Percentiles rank a stretch among this genome's conserved stretches.
phyloP scores from a whole-genome alignment of 2,329 filamentous ascomycete genomes.

The Trichoderma asperellum region DNA sequence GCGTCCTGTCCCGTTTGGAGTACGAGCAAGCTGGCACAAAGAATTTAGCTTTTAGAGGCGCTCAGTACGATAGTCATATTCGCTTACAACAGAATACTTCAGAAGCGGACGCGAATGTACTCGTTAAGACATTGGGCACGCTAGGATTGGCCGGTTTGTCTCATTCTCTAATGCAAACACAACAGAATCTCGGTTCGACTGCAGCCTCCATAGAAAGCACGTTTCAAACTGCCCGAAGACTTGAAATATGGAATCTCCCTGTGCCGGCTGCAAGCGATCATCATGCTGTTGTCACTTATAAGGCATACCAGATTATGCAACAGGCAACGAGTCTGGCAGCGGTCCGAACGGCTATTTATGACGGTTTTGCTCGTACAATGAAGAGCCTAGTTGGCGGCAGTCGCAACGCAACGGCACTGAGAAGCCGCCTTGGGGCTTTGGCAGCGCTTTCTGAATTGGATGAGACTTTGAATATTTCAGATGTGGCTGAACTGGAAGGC shows the following conservation, averaged over 20 bases:
- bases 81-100: slow-evolving; percentile 61
- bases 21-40: slow-evolving; percentile 88
- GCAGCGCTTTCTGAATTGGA: slow-evolving; percentile 81
- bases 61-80: slow-evolving; percentile 86
- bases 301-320: slow-evolving; percentile 77
- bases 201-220: slow-evolving; percentile 69
- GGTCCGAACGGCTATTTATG: slow-evolving; percentile 63
- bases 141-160: slow-evolving; percentile 87
- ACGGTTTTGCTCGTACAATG: slow-evolving; percentile 66
- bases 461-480: slow-evolving; percentile 68
- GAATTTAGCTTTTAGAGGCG: slow-evolving; percentile 86
- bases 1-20: slow-evolving; percentile 79
- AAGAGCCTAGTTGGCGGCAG: slow-evolving; percentile 54
- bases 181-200: slow-evolving; percentile 62
- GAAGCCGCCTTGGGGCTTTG: slow-evolving; percentile 62
- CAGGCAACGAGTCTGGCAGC: slow-evolving; percentile 61
- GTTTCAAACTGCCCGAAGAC: slow-evolving; percentile 75
- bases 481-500: slow-evolving; percentile 62
- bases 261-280: slow-evolving; percentile 66
- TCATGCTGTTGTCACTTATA: slow-evolving; percentile 73
- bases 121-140: slow-evolving; percentile 76
- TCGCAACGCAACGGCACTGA: slow-evolving; percentile 55
- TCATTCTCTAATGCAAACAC: slow-evolving; percentile 72
- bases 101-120: slow-evolving; percentile 64
- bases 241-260: slow-evolving; percentile 92